phyloP scores from a whole-genome alignment of 179 eudicot species.

The Silene coronaria region DNA sequence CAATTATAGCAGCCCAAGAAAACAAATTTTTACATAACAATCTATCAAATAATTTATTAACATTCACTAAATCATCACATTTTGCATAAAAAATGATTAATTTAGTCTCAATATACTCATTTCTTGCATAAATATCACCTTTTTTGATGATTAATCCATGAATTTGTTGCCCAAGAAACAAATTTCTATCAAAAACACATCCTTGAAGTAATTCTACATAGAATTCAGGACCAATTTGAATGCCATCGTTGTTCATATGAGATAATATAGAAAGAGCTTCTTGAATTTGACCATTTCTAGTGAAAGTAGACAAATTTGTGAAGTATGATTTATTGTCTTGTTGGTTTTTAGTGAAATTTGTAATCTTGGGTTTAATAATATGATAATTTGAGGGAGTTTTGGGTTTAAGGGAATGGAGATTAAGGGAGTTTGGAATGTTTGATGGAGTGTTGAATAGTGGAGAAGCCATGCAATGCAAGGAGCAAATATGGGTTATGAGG shows the following conservation, averaged over 20 bases:
- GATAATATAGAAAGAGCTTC: slow-evolving; percentile 33
- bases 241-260: slow-evolving; percentile 28
- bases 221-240: slow-evolving; percentile 34
- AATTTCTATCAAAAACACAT: slow-evolving; percentile 34
- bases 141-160: slow-evolving; percentile 46
- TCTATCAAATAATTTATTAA: slow-evolving; percentile 29
- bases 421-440: slow-evolving; percentile 16
- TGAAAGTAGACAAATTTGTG: slow-evolving; percentile 26
- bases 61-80: slow-evolving; percentile 37
- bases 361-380: slow-evolving; percentile 1
- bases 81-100: slow-evolving; percentile 53
- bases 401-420: slow-evolving; percentile 19
- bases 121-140: slow-evolving; percentile 37
- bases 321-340: slow-evolving; percentile 26
- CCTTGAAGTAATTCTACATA: slow-evolving; percentile 47
- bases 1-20: slow-evolving; percentile 60
- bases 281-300: slow-evolving; percentile 32
- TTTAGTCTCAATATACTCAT: slow-evolving; percentile 50
- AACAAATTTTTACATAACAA: slow-evolving; percentile 29
- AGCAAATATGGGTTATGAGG: slow-evolving; percentile 9
- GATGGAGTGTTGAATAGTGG: slow-evolving; percentile 22
- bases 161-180: slow-evolving; percentile 47
- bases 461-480: slow-evolving; percentile 37
- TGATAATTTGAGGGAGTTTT: slow-evolving; percentile 8
- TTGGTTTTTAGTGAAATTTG: slow-evolving; percentile 21